Base-by-base conservation (phyloP, 1,284 basidiomycete genomes). In the Acaromyces ingoldii region DNA sequence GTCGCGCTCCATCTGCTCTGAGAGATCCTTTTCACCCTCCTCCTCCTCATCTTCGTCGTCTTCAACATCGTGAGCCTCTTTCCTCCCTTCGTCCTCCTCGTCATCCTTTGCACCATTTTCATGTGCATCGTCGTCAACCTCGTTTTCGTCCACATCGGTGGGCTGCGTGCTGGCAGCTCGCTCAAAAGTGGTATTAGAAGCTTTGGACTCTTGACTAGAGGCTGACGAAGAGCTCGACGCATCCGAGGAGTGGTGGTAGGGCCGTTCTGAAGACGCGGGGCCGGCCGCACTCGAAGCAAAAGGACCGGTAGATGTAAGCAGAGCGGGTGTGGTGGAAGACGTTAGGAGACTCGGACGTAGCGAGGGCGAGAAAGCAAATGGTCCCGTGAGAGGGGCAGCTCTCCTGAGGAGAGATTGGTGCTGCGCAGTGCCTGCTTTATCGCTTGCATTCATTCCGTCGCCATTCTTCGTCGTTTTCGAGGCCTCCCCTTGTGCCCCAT, bases 351-450 rank as follows among this genome's bases (percentile, higher is more conserved):
- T 60, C 0, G 67, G 67, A 25, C 58, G 58, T 11, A 66, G 39
- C 24, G 61, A 57, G 10, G 67, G 60, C n/a, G 66, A 57, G 51
- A 67, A 70, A 13, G 67, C 67, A 38, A 70, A 70, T 2, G 67
- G 67, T 4, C 67, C 67, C 3, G 51, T 54, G 31, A 58, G 41
- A 22, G 41, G 54, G 5, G 28, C n/a, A 34, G 33, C 28, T 19
- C 38, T 40, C 38, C 21, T 10, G 46, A 31, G 15, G 28, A 15
- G 29, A 42, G 44, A 45, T 51, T 34, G 33, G n/a, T n/a, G n/a
- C n/a, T n/a, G 9, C 17, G 38, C 38, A 22, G 38, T 40, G n/a
- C n/a, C n/a, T n/a, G n/a, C n/a, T n/a, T n/a, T n/a, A n/a, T n/a
- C n/a, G n/a, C n/a, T n/a, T n/a, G n/a, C n/a, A n/a, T n/a, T n/a